phyloP scores from a whole-genome alignment of 116 monocot species.

The Thalassia testudinum region DNA sequence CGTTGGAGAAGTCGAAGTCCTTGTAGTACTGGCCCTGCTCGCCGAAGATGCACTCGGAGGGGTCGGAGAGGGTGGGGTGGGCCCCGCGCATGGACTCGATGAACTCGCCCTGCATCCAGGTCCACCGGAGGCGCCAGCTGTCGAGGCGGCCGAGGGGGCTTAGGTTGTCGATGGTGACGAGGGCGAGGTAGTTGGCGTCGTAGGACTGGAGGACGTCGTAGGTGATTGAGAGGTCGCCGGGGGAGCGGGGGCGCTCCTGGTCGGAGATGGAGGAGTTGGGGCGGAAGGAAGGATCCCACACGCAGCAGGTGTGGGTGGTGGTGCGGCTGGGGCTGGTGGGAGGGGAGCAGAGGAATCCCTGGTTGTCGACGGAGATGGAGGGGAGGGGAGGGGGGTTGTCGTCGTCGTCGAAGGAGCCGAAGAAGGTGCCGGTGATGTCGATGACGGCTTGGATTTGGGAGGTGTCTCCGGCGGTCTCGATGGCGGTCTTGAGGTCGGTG shows the following conservation, averaged over 20 bases:
- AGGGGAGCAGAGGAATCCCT: conserved; percentile 29
- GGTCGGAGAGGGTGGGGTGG: conserved; percentile 19
- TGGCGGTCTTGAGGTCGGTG: conserved; percentile 68
- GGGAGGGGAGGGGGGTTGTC: conserved; percentile 31
- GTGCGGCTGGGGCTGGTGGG: conserved; percentile 1
- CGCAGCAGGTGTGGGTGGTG: conserved; percentile 39
- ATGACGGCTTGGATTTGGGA: conserved; percentile 43
- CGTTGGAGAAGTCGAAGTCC: conserved; percentile 48
- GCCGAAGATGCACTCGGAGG: conserved; percentile 49
- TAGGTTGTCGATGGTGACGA: conserved; percentile 49
- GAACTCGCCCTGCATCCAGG: conserved; percentile 67
- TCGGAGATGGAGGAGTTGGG: conserved; percentile 17
- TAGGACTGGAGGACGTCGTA: conserved; percentile 68
- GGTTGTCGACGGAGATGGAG: conserved; percentile 38
- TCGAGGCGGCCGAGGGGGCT: conserved; percentile 61
- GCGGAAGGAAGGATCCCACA: conserved; percentile 24
- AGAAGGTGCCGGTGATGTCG: conserved; percentile 48
- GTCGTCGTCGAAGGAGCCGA: conserved; percentile 20
- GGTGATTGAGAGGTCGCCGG: conserved; percentile 59
- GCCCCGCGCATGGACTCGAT: conserved; percentile 53
- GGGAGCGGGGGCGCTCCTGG: conserved; percentile 22
- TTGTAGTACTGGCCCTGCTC: conserved; percentile 45
- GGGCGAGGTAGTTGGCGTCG: conserved; percentile 42
- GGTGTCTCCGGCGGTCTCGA: conserved; percentile 73
- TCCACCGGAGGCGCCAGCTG: conserved; percentile 72